phyloP scores from a whole-genome alignment of 306 rosid species.

The Begonia peltatifolia region DNA sequence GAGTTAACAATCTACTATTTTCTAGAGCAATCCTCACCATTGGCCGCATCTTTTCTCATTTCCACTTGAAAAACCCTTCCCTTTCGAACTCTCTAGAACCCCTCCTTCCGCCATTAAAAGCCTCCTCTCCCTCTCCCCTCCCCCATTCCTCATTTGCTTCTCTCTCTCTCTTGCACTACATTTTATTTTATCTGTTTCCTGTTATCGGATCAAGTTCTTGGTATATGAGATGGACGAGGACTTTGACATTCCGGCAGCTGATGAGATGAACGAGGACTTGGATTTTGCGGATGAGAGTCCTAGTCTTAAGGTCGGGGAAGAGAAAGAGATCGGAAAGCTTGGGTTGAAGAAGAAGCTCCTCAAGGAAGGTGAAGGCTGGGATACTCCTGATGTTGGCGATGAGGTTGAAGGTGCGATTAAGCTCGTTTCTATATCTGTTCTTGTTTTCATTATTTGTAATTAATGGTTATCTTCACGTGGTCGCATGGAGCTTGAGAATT shows the following conservation, averaged over 20 bases:
- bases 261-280: conserved; percentile 54
- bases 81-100: conserved; percentile 52
- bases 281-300: conserved; percentile 35
- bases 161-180: not conserved
- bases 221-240: conserved; percentile 44
- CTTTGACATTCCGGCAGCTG: conserved; percentile 36
- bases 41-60: not conserved
- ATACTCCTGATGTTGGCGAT: conserved; percentile 65
- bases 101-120: not conserved
- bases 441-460: not conserved
- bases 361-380: conserved; percentile 74
- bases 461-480: not conserved
- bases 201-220: too few species aligned
- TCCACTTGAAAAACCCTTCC: conserved; percentile 1
- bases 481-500: not conserved
- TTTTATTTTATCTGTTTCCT: too few species aligned
- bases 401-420: conserved; percentile 65
- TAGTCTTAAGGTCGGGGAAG: conserved; percentile 65
- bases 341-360: conserved; percentile 89
- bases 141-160: not conserved
- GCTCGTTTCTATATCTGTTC: not conserved
- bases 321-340: conserved; percentile 67
- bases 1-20: not conserved
- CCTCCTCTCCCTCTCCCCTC: not conserved
- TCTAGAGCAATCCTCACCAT: conserved; percentile 16